Evolutionary conservation across 1,284 basidiomycete species (phyloP), one percentile per base, ranked within the genome.

Genomic region (Ceratobasidium sp.): DNA sequence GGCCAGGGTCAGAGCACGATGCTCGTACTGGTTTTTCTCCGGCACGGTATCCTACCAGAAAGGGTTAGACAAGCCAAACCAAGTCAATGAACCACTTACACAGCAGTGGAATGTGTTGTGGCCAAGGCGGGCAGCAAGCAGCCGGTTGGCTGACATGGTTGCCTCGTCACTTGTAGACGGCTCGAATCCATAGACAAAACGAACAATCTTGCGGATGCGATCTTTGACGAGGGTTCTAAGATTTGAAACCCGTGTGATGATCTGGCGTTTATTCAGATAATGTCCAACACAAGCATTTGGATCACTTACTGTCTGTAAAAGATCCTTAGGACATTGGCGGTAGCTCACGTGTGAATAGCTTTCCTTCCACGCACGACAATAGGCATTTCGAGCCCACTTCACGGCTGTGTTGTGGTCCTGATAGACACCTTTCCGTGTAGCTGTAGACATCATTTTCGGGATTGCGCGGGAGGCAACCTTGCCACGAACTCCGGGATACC

Each of bases 11-110:
- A 50, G 26, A 9, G n/a, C 47, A 9, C 8, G 14, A 21, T 50
- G 47, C 47, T 50, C 47, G 47, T 14, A 50, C n/a, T 50, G 47
- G n/a, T 50, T n/a, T n/a, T 13, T 50, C n/a, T 50, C n/a, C 9
- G n/a, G 21, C 21, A 52, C 49, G n/a, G 30, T 21, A 14, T 52
- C n/a, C 49, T 52, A 26, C 6, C 14, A 14, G n/a, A 23, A 26
- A 23, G 13, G 49, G 23, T 52, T 26, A 28, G 1, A 14, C 30
- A 28, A 21, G n/a, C 14, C 6, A 26, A 21, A 26, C 13, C 49
- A 13, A 23, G 49, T 13, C 23, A 8, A n/a, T n/a, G 6, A n/a
- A 52, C 1, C n/a, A n/a, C 49, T 52, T 52, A 52, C 49, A n/a
- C 23, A 4, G 49, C 49, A 52, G 23, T 52, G 49, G 23, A 52